A percentile compares a stretch with the other conserved stretches of the same genome.
Conservation (phyloP, 495 filamentous ascomycete genomes). For the Hypoxylon cercidicola region DNA sequence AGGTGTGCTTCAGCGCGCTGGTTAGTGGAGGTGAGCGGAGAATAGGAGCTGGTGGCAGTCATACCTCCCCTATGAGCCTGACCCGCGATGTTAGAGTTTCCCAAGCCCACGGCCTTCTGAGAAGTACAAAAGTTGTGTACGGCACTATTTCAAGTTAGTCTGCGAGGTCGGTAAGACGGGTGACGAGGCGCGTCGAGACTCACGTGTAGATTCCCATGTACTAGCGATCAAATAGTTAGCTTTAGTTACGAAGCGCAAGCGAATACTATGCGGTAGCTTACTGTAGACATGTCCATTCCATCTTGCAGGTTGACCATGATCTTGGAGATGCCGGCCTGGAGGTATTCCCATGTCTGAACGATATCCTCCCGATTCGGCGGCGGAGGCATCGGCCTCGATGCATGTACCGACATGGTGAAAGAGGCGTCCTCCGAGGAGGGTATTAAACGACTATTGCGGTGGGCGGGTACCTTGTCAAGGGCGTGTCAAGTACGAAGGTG, state of each 20-base stretch:
- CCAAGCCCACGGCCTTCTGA: slow-evolving; percentile 79
- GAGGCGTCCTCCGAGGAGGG: slow-evolving; percentile 25
- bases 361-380: slow-evolving; percentile 83
- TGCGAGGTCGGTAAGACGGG: neutral
- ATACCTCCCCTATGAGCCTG: slow-evolving; percentile 82
- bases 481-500: slow-evolving; percentile 2
- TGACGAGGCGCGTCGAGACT: slow-evolving; percentile 42
- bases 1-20: slow-evolving; percentile 80
- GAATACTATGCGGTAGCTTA: slow-evolving; percentile 55
- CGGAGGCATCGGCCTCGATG: slow-evolving; percentile 52
- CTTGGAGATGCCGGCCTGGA: slow-evolving; percentile 85
- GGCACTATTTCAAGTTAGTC: slow-evolving; percentile 65
- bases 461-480: neutral
- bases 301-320: slow-evolving; percentile 93
- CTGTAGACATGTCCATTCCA: slow-evolving; percentile 90
- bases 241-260: neutral
- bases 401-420: slow-evolving; percentile 2
- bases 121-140: slow-evolving; percentile 99
- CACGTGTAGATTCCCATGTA: slow-evolving; percentile 99
- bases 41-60: slow-evolving; percentile 33
- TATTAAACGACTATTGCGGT: neutral
- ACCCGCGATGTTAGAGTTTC: slow-evolving; percentile 45
- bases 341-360: slow-evolving; percentile 85
- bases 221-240: slow-evolving; percentile 52
- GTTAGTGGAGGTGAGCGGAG: slow-evolving; percentile 30